Evolutionary conservation across 1,284 basidiomycete species (phyloP).

Genomic region (Irpex lacteus): DNA sequence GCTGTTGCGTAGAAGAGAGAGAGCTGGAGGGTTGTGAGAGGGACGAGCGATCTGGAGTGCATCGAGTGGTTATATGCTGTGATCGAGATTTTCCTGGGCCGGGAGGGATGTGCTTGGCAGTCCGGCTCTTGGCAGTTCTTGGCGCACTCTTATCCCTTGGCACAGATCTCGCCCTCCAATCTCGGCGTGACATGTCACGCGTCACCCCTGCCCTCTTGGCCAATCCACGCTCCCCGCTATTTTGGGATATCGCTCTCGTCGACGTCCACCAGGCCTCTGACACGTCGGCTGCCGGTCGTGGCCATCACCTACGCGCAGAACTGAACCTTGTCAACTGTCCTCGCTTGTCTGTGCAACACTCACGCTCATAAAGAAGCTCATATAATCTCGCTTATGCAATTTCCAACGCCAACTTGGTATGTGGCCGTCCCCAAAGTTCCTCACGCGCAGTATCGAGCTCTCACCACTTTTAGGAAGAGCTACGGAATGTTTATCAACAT

Average conservation of each 20-base stretch:
- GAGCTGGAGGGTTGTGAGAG: slow-evolving; percentile 29
- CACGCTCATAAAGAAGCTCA: not conserved
- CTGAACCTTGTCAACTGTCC: too few relatives aligned
- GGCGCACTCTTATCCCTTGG: slow-evolving; percentile 1
- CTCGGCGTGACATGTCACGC: not conserved
- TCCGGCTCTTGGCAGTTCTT: not conserved
- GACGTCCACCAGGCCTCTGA: not conserved
- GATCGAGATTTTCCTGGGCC: not conserved
- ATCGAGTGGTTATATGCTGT: slow-evolving; percentile 9
- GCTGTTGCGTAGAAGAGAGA: slow-evolving; percentile 26
- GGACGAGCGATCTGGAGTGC: slow-evolving; percentile 26
- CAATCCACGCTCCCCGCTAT: not conserved
- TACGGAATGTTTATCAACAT: not conserved
- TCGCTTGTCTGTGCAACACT: too few relatives aligned
- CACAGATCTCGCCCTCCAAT: not conserved
- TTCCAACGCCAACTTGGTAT: not conserved
- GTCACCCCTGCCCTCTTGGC: not conserved
- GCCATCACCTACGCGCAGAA: too few relatives aligned
- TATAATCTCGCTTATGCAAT: not conserved
- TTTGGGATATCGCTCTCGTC: not conserved
- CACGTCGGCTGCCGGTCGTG: not conserved
- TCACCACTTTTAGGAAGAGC: not conserved
- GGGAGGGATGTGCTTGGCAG: not conserved
- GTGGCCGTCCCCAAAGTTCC: too few relatives aligned
- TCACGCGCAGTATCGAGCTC: too few relatives aligned